Evolutionary conservation across 768 basidiomycete genomes (phyloP).

Genomic region (Boletus fagicola): DNA sequence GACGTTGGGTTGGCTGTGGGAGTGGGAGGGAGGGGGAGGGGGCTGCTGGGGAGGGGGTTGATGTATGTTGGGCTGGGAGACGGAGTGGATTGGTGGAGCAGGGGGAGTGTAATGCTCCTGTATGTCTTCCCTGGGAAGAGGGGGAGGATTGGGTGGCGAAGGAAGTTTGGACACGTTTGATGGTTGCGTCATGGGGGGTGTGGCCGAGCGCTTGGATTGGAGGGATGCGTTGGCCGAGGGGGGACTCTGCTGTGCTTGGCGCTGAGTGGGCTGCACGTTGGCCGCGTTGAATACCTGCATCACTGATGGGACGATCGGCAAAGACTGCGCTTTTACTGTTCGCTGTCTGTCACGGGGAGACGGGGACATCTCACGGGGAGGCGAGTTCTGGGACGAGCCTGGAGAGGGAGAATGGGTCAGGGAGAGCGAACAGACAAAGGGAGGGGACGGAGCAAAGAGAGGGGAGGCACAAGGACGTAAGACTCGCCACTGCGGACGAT

Average conservation of each 20-base stretch:
- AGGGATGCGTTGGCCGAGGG: slow-evolving; percentile 33
- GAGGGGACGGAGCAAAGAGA: not conserved
- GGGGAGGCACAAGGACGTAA: not conserved
- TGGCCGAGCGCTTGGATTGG: slow-evolving; percentile 33
- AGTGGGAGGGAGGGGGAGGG: slow-evolving; percentile 36
- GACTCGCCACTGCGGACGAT: not conserved
- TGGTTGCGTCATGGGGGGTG: slow-evolving; percentile 35
- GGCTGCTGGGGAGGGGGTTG: slow-evolving; percentile 37
- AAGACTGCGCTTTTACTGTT: slow-evolving; percentile 55
- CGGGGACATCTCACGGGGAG: slow-evolving; percentile 42
- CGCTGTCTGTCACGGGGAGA: slow-evolving; percentile 50
- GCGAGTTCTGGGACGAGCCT: slow-evolving; percentile 31
- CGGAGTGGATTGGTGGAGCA: slow-evolving; percentile 33
- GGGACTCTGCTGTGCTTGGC: slow-evolving; percentile 36
- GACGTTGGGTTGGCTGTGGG: slow-evolving; percentile 29
- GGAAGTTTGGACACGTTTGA: slow-evolving; percentile 35
- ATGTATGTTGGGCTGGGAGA: slow-evolving; percentile 30
- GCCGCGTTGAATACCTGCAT: slow-evolving; percentile 48
- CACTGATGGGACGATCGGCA: slow-evolving; percentile 60
- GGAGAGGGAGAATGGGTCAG: slow-evolving; percentile 1
- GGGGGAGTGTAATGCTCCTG: slow-evolving; percentile 48
- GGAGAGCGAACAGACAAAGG: not conserved
- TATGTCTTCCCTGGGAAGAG: slow-evolving; percentile 10
- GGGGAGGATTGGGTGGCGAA: slow-evolving; percentile 17
- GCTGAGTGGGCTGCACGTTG: slow-evolving; percentile 38